These are phyloP conservation scores for Metschnikowia kunwiensis DNA, from an alignment of 805 yeast genomes.

Conservation along the genomic window DNA sequence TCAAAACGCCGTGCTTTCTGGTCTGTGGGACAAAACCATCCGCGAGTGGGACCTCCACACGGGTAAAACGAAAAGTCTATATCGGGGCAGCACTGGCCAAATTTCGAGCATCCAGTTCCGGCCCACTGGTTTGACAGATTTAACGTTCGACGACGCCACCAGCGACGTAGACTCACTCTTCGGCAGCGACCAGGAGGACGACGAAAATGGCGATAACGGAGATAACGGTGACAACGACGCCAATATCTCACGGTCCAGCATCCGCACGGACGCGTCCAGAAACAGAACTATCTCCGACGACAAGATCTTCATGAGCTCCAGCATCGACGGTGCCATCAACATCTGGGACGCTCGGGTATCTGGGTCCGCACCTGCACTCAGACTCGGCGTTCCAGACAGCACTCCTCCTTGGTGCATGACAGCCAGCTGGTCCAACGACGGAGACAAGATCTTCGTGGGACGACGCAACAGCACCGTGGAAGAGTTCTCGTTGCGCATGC, in stretches of 20 bases:
- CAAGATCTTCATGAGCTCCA: constrained; percentile 68
- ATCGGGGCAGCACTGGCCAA: constrained; percentile 67
- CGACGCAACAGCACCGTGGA: constrained; percentile 88
- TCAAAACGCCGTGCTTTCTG: constrained; percentile 69
- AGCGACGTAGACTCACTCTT: constrained; percentile 47
- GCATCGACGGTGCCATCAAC: constrained; percentile 76
- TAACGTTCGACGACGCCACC: constrained; percentile 26
- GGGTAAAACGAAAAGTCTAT: constrained; percentile 53
- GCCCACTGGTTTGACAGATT: constrained; percentile 52
- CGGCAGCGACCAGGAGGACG: constrained; percentile 42
- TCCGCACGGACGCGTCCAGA: constrained; percentile 15
- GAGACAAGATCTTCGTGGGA: constrained; percentile 77
- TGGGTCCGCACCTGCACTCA: constrained; percentile 39
- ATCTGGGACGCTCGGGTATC: constrained; percentile 74
- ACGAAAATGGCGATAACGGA: constrained; percentile 12
- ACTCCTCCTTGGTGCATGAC: constrained; percentile 95
- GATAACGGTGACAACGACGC: constrained; percentile 3
- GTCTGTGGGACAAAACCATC: constrained; percentile 85
- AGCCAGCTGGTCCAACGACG: constrained; percentile 84
- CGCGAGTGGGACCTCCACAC: constrained; percentile 83
- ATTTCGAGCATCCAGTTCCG: constrained; percentile 71
- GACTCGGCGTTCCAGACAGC: constrained; percentile 53
- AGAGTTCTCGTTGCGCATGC: constrained; percentile 63
- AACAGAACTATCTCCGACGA: constrained; percentile 33
- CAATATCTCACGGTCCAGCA: constrained; percentile 7